These are phyloP conservation scores for Eleusine indica DNA, from an alignment of 176 grass and related monocot genomes.

Conservation along the genomic window DNA sequence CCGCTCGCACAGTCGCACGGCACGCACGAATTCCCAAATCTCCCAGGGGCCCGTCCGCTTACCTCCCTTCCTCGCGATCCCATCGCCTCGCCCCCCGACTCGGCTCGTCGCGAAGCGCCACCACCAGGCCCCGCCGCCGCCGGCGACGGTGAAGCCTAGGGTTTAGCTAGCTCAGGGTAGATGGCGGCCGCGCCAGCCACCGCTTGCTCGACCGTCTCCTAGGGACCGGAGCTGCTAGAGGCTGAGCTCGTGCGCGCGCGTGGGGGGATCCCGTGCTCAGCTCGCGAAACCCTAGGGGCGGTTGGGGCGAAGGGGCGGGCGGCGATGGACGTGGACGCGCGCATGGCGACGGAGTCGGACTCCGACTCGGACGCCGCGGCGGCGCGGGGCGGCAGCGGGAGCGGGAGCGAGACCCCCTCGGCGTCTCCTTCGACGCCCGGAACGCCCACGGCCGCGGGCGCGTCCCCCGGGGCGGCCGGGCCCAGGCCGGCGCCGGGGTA, in stretches of 20 bases:
- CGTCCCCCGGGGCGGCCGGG: constrained; percentile 19
- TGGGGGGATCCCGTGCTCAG: constrained; percentile 19
- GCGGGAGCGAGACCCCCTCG: constrained; percentile 49
- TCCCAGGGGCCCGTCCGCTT: constrained; percentile 44
- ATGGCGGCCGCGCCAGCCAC: constrained; percentile 17
- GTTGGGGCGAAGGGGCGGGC: neutral
- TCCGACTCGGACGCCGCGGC: constrained; percentile 49
- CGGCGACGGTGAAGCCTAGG: constrained; percentile 23
- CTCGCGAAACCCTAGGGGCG: constrained; percentile 47
- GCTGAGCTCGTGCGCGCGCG: neutral
- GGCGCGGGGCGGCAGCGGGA: constrained; percentile 5
- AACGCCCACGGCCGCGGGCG: constrained; percentile 1
- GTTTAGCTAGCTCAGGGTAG: neutral
- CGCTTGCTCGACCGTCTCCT: neutral
- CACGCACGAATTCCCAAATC: constrained; percentile 42
- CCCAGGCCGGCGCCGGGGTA: constrained; percentile 85
- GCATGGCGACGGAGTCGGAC: constrained; percentile 57
- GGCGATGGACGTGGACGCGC: constrained; percentile 55
- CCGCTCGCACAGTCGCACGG: neutral
- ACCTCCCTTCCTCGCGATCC: constrained; percentile 37
- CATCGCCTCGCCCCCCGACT: constrained; percentile 7
- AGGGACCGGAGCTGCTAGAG: neutral
- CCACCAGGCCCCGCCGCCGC: constrained; percentile 29
- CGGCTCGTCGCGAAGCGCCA: constrained; percentile 38
- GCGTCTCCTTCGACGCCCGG: constrained; percentile 29